A percentile compares a stretch with the other conserved stretches of the same genome.
Conservation (phyloP, 495 filamentous ascomycete species). For the Friedmanniomyces endolithicus region DNA sequence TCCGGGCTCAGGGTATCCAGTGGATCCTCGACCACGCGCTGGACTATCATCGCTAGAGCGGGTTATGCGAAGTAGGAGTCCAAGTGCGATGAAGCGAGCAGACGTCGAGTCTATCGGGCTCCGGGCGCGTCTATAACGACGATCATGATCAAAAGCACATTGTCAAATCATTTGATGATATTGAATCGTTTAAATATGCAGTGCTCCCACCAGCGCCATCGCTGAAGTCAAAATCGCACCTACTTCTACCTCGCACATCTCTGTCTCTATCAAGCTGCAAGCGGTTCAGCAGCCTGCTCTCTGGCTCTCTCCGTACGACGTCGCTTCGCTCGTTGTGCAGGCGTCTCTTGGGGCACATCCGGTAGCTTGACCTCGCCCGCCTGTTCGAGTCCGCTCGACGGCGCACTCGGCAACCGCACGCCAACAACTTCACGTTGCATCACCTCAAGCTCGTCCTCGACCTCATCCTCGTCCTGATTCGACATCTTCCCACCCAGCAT, state of each 20-base stretch:
- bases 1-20: conserved; percentile 35
- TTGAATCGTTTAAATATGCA: too few relatives aligned
- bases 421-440: conserved; percentile 54
- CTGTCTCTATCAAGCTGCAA: conserved; percentile 24
- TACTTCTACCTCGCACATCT: not conserved
- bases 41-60: conserved; percentile 19
- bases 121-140: too few relatives aligned
- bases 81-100: too few relatives aligned
- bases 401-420: conserved; percentile 45
- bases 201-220: conserved; percentile 9
- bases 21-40: conserved; percentile 31
- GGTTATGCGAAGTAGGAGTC: too few relatives aligned
- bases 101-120: too few relatives aligned
- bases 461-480: conserved; percentile 91
- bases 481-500: conserved; percentile 77
- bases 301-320: conserved; percentile 15
- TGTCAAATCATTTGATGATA: too few relatives aligned
- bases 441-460: conserved; percentile 83
- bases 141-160: too few relatives aligned
- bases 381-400: conserved; percentile 23
- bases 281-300: conserved; percentile 19
- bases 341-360: conserved; percentile 22
- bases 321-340: conserved; percentile 22
- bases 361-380: conserved; percentile 24
- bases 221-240: conserved; percentile 14